These are phyloP conservation scores for Colletotrichum gloeosporioides DNA, from an alignment of 2,329 filamentous ascomycete species.

Conservation along the genomic window DNA sequence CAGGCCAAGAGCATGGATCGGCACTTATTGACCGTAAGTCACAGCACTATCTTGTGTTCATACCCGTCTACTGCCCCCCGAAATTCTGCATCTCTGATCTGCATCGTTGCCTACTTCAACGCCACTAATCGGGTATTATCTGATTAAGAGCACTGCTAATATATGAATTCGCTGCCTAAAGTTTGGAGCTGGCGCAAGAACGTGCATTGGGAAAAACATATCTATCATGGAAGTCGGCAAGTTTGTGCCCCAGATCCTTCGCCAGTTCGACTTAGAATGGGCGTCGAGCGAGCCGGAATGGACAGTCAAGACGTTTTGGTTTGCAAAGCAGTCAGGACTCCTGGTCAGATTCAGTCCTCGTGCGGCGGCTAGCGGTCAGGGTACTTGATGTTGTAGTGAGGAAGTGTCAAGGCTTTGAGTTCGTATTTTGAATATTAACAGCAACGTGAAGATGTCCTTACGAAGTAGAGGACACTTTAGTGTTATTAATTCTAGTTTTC, in stretches of 20 bases:
- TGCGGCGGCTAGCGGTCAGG: not conserved
- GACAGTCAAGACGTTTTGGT: not conserved
- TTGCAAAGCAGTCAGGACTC: not conserved
- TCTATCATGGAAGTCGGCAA: not conserved
- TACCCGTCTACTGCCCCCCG: fast-evolving
- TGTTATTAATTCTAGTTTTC: no score
- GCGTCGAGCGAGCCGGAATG: not conserved
- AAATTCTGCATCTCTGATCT: fast-evolving
- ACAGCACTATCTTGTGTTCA: not conserved
- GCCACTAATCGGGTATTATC: fast-evolving
- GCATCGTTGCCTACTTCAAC: not conserved
- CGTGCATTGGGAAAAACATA: not conserved
- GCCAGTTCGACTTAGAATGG: not conserved
- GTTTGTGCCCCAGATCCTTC: not conserved
- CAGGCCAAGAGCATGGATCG: not conserved
- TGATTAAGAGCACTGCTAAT: not conserved
- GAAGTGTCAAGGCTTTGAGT: not conserved
- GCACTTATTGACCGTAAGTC: not conserved
- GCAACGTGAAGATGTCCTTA: no score
- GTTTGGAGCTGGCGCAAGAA: not conserved
- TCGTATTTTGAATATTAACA: no score
- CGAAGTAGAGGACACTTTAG: no score
- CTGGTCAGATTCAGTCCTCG: not conserved
- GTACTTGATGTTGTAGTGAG: not conserved
- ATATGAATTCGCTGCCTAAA: not conserved